Percentiles rank a stretch among this genome's conserved stretches.
Evolutionary conservation across 2,329 filamentous ascomycete genomes (phyloP).

Genomic region (Penicillium sp.): DNA sequence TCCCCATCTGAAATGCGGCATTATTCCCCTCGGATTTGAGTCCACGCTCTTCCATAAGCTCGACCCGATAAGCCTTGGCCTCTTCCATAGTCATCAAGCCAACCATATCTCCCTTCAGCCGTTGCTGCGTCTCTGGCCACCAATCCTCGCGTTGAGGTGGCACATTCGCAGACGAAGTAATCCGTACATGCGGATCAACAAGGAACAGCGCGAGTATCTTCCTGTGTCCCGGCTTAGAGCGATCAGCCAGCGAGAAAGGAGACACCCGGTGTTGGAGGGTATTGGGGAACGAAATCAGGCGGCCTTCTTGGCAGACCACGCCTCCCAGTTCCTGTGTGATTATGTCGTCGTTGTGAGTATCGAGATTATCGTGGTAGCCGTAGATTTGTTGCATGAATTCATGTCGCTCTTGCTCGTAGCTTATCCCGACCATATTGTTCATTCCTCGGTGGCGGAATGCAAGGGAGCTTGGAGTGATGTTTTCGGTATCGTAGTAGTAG

Average conservation of each 20-base stretch:
- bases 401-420: conserved; percentile 12
- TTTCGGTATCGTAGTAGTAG: conserved; percentile 64
- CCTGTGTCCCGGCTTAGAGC: conserved; percentile 56
- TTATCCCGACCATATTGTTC: conserved; percentile 35
- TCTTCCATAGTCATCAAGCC: conserved; percentile 37
- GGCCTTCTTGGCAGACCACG: conserved; percentile 15
- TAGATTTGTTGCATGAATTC: conserved; percentile 16
- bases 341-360: conserved; percentile 5
- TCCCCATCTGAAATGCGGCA: conserved; percentile 3
- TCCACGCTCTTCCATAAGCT: conserved; percentile 23
- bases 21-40: conserved; percentile 4
- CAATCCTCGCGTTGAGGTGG: conserved; percentile 51
- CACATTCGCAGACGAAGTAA: conserved; percentile 56
- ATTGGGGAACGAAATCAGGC: conserved; percentile 21
- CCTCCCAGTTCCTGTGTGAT: conserved; percentile 17
- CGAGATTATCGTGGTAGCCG: conserved; percentile 22
- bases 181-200: conserved; percentile 56
- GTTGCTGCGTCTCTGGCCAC: conserved; percentile 1
- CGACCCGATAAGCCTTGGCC: conserved; percentile 38
- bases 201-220: conserved; percentile 62
- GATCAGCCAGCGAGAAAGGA: conserved; percentile 54
- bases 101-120: neutral
- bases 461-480: conserved; percentile 57
- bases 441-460: conserved; percentile 48
- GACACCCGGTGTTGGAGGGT: conserved; percentile 55